Percentiles rank a stretch among this genome's conserved stretches.
These are phyloP conservation scores for Apium graveolens DNA, from an alignment of 129 eudicot species.

Conservation along the genomic window DNA sequence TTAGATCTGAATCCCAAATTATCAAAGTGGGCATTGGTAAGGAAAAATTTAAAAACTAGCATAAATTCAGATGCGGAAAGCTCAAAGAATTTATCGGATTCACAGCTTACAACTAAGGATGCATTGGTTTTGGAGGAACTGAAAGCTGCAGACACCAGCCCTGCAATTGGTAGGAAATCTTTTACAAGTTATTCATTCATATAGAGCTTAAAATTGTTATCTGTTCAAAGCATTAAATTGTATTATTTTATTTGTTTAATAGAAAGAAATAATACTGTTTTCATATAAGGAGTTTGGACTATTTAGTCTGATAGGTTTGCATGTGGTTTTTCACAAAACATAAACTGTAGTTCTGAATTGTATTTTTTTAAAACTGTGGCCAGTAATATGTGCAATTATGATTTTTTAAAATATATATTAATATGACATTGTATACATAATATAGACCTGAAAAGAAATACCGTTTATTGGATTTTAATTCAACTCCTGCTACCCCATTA, in stretches of 20 bases:
- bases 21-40: conserved; percentile 27
- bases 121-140: conserved; percentile 28
- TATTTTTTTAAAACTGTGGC: background rate
- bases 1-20: conserved; percentile 32
- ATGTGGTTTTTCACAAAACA: background rate
- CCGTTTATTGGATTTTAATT: background rate
- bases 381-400: background rate
- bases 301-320: background rate
- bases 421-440: background rate
- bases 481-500: background rate
- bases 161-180: conserved; percentile 42
- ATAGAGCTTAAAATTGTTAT: background rate
- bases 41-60: conserved; percentile 24
- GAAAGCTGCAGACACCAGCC: conserved; percentile 23
- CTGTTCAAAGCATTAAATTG: background rate
- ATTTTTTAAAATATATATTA: background rate
- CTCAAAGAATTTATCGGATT: conserved; percentile 2
- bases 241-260: background rate
- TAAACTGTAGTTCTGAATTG: background rate
- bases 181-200: background rate
- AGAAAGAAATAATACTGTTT: background rate
- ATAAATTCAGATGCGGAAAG: conserved; percentile 15
- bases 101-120: conserved; percentile 16
- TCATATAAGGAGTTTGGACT: background rate
- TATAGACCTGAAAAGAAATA: background rate